Percentiles rank a stretch among this genome's conserved stretches.
Evolutionary conservation across 441 rosid genomes (phyloP).

Genomic region (Erodium trifolium): DNA sequence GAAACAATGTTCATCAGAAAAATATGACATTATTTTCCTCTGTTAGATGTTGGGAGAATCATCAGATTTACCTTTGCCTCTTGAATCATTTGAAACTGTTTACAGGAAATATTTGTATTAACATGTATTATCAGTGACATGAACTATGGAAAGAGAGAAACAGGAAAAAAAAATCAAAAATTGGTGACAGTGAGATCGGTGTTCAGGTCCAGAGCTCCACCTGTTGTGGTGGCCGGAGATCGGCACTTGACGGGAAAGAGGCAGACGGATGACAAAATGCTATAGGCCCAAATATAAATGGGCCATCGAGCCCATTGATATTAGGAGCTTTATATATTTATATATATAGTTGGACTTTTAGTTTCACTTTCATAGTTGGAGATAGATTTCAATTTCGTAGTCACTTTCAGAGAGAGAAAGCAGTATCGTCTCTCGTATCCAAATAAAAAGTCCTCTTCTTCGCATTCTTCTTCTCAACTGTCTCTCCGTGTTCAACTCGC

Average conservation of each 20-base stretch:
- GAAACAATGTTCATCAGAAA: too few species aligned
- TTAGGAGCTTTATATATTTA: too few species aligned
- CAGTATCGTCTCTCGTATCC: not conserved
- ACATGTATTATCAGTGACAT: too few species aligned
- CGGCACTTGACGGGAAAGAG: constrained; percentile 30
- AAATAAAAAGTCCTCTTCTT: not conserved
- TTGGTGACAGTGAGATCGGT: constrained; percentile 11
- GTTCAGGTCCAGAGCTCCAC: not conserved
- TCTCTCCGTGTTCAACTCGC: constrained; percentile 66
- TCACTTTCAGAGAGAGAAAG: not conserved
- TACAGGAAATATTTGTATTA: too few species aligned
- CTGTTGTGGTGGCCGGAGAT: constrained; percentile 2
- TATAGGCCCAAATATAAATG: too few species aligned
- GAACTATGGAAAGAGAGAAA: not conserved
- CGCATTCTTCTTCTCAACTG: constrained; percentile 29
- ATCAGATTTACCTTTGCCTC: too few species aligned
- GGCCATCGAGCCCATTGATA: too few species aligned
- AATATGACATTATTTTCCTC: too few species aligned
- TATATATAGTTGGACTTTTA: too few species aligned
- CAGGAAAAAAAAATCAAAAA: constrained; percentile 17
- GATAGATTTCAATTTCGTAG: not conserved
- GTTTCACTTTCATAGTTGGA: not conserved
- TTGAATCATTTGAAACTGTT: too few species aligned
- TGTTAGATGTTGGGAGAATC: too few species aligned
- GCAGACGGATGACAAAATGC: constrained; percentile 21